These are phyloP conservation scores for Sungouiella blattae DNA, from an alignment of 805 yeast genomes.

Conservation along the genomic window DNA sequence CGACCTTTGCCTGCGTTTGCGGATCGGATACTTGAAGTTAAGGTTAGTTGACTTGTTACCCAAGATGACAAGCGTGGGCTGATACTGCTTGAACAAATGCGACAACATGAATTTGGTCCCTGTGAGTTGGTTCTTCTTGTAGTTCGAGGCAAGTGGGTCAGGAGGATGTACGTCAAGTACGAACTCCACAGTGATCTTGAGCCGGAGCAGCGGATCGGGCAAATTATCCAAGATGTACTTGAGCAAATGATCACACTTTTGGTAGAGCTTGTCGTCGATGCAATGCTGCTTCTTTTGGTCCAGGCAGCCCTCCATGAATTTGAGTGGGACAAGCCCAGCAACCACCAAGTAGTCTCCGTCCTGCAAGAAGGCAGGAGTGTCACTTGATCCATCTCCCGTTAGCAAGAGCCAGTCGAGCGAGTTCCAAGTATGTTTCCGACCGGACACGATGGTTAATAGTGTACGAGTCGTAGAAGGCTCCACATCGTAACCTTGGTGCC, in stretches of 20 bases:
- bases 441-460: conserved; percentile 34
- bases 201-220: conserved; percentile 17
- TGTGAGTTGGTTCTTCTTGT: conserved; percentile 3
- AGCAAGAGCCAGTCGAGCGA: conserved; percentile 36
- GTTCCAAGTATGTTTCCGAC: conserved; percentile 45
- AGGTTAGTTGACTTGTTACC: conserved; percentile 39
- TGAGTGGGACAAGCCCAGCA: conserved; percentile 30
- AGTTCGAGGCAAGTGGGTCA: conserved; percentile 7
- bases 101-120: conserved; percentile 36
- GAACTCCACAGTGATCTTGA: conserved; percentile 40
- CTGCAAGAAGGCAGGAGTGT: conserved; percentile 22
- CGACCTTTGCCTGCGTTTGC: conserved; percentile 2
- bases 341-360: conserved; percentile 40
- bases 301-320: conserved; percentile 14
- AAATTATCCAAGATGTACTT: conserved; percentile 16
- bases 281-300: conserved; percentile 7
- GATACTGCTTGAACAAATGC: conserved; percentile 38
- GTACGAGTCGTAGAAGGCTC: conserved; percentile 21
- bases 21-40: conserved; percentile 40
- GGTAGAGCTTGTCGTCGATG: conserved; percentile 16
- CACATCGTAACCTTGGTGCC: conserved; percentile 37
- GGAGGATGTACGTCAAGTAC: conserved; percentile 21
- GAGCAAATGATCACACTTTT: conserved; percentile 21
- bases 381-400: conserved; percentile 7
- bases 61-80: conserved; percentile 34